A percentile compares a stretch with the other conserved stretches of the same genome.
Conservation (phyloP, 2,329 filamentous ascomycete genomes). For the Ustulina deusta region DNA sequence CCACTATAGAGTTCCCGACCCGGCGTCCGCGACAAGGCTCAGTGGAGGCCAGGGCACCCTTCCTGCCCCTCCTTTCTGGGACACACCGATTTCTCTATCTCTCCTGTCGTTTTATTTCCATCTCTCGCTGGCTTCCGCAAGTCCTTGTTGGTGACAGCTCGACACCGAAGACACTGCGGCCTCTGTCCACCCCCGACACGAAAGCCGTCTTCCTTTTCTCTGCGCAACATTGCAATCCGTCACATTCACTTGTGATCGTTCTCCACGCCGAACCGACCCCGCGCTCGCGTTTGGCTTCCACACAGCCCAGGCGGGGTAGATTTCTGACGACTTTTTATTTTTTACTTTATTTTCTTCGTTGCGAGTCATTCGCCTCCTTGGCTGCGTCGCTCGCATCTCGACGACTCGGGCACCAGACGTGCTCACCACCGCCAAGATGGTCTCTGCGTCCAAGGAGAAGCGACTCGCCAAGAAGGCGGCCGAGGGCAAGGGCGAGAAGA, state of each 20-base stretch:
- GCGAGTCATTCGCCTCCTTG: too few relatives aligned
- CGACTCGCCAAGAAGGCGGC: constrained; percentile 77
- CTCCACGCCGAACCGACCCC: constrained; percentile 18
- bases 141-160: constrained; percentile 29
- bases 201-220: not conserved
- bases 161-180: constrained; percentile 8
- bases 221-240: constrained; percentile 19
- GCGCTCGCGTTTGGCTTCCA: constrained; percentile 27
- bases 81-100: constrained; percentile 25
- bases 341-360: not conserved
- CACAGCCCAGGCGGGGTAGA: constrained; percentile 33
- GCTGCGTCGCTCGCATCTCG: not conserved
- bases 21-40: not conserved
- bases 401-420: not conserved
- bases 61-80: constrained; percentile 28
- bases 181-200: not conserved
- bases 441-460: constrained; percentile 78
- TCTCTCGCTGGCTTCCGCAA: constrained; percentile 19
- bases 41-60: constrained; percentile 16
- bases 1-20: constrained; percentile 9
- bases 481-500: constrained; percentile 80
- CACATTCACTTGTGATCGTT: constrained; percentile 47
- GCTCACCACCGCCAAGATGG: constrained; percentile 62
- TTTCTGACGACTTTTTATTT: constrained; percentile 27
- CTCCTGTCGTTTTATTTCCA: constrained; percentile 31